Base-by-base conservation (phyloP, 441 rosid genomes). In the Populus hybrid region DNA sequence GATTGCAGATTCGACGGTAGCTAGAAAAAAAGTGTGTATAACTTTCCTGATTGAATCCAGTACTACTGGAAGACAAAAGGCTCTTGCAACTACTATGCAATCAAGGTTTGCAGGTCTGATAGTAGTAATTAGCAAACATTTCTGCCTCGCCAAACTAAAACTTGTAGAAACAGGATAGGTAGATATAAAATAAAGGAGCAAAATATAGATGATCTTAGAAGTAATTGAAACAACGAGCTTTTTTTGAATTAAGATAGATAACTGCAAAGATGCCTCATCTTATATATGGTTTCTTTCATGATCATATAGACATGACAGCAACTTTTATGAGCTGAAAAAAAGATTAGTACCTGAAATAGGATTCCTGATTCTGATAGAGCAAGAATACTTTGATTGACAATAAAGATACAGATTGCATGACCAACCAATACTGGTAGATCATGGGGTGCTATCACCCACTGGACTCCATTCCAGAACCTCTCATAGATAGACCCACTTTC, bases 391-490 rank as follows among this genome's bases (percentile, higher is more conserved):
- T 89, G 95, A 79, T 88, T 91, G 80, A 90, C 88, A 70, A 83
- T 72, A 71, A 88, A 83, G 50, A 88, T 88, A 24, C 84, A 83
- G 65, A 80, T 75, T 18, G 90, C 93, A 18, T 70, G 81, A 40
- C 89, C 93, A 23, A 89, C 86, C 24, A 83, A 76, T 35, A 78
- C 0, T 4, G 89, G 89, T 45, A 90, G 85, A 72, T 90, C 90
- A 78, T 88, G 96, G 20, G 91, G 96, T 11, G 91, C 94, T 64
- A 88, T 77, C 68, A 88, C 94, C 96, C 93, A 90, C 79, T 86
- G 92, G 12, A 90, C 89, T 74, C 94, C 91, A 84, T 91, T 91
- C 94, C 94, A 91, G 78, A 87, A 91, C 85, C 94, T 85, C 86
- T 91, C 94, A 69, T 90, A 88, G 77, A 88, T 86, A 10, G 89